These are phyloP conservation scores for Cornus kousa DNA, from an alignment of 148 eudicot species.

Conservation along the genomic window DNA sequence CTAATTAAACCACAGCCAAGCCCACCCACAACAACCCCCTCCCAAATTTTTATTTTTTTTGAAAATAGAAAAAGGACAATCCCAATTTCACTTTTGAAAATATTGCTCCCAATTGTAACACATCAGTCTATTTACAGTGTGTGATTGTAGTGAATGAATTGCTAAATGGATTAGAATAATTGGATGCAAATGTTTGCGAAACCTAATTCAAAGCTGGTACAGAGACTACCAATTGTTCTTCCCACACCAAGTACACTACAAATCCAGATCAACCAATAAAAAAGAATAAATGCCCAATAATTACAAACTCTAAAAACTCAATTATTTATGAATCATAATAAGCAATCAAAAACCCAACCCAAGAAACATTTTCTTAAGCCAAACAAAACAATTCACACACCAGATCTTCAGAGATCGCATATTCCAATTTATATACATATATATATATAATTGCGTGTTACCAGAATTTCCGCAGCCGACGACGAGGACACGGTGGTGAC, in stretches of 20 bases:
- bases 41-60: too few species aligned
- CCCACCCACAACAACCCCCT: too few species aligned
- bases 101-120: too few species aligned
- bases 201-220: neutral
- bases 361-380: neutral
- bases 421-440: neutral
- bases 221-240: neutral
- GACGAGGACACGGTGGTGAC: slow-evolving; percentile 46
- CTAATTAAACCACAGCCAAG: too few species aligned
- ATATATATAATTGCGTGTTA: slow-evolving; percentile 8
- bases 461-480: slow-evolving; percentile 89
- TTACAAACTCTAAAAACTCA: neutral
- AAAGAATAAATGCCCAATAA: neutral
- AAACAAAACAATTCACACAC: neutral
- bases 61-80: too few species aligned
- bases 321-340: neutral
- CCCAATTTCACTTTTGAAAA: too few species aligned
- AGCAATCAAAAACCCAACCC: neutral
- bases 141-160: too few species aligned
- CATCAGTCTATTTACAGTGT: too few species aligned
- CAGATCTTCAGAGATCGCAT: neutral
- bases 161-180: too few species aligned
- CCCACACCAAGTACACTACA: neutral
- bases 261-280: neutral
- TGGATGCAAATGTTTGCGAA: neutral